Evolutionary conservation across 108 stramenopile species (phyloP).

Genomic region (Nitzschia palea): DNA sequence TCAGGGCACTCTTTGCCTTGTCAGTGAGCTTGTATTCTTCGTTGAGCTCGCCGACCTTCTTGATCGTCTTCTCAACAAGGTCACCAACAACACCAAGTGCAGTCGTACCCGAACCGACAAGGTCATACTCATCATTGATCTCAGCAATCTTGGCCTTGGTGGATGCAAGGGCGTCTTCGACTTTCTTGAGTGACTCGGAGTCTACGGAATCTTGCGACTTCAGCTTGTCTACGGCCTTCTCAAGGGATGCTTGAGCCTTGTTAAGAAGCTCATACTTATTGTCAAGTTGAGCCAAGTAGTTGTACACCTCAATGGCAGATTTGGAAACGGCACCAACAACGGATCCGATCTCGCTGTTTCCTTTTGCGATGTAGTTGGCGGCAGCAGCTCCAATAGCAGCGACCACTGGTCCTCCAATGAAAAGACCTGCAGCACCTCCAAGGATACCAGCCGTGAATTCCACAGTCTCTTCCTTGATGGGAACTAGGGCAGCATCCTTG

Average conservation of each 20-base stretch:
- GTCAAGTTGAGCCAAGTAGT: slow-evolving; percentile 84
- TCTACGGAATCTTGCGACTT: slow-evolving; percentile 67
- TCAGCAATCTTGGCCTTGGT: slow-evolving; percentile 79
- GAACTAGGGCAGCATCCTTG: slow-evolving; percentile 56
- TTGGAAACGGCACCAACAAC: slow-evolving; percentile 80
- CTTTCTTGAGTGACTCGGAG: slow-evolving; percentile 73
- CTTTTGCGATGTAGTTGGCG: slow-evolving; percentile 85
- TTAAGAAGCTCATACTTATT: slow-evolving; percentile 83
- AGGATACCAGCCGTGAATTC: slow-evolving; percentile 89
- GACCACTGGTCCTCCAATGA: slow-evolving; percentile 69
- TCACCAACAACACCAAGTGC: slow-evolving; percentile 86
- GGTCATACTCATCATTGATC: slow-evolving; percentile 90
- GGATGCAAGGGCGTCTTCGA: slow-evolving; percentile 72
- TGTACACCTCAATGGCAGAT: slow-evolving; percentile 85
- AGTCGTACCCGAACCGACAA: slow-evolving; percentile 81
- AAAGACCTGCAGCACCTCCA: slow-evolving; percentile 73
- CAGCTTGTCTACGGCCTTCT: slow-evolving; percentile 67
- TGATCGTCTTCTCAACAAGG: slow-evolving; percentile 83
- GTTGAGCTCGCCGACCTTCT: slow-evolving; percentile 82
- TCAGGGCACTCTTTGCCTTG: slow-evolving; percentile 71
- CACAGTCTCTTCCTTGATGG: slow-evolving; percentile 88
- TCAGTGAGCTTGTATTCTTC: slow-evolving; percentile 82
- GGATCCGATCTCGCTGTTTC: slow-evolving; percentile 67
- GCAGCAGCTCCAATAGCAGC: slow-evolving; percentile 62
- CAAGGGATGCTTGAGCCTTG: slow-evolving; percentile 65